These are phyloP conservation scores for Cinnamomum micranthum DNA, from an alignment of 164 flowering plant genomes.

Conservation along the genomic window DNA sequence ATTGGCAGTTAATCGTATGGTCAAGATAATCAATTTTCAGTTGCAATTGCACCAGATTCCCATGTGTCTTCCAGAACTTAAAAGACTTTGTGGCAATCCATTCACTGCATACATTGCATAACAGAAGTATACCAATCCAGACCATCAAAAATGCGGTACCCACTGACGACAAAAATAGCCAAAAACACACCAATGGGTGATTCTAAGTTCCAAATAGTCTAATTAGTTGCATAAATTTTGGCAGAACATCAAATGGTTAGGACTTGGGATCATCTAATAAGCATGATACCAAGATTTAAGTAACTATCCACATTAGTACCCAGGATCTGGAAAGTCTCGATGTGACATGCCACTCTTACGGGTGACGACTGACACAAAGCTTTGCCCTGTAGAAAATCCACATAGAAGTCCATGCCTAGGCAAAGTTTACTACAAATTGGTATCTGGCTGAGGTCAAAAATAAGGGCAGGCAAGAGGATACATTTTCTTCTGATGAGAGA, in stretches of 20 bases:
- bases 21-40: not conserved
- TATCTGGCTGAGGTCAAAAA: not conserved
- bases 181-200: not conserved
- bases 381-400: not conserved
- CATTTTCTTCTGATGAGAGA: slow-evolving; percentile 68
- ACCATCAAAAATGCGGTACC: not conserved
- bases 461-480: slow-evolving; percentile 34
- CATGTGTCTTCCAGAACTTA: not conserved
- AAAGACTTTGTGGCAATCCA: too few species aligned
- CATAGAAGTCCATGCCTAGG: not conserved
- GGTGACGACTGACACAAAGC: not conserved
- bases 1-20: slow-evolving; percentile 28
- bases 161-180: not conserved
- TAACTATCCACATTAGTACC: not conserved
- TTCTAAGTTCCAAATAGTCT: not conserved
- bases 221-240: too few species aligned
- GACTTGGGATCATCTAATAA: not conserved
- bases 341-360: not conserved
- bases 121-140: not conserved
- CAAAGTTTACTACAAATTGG: not conserved
- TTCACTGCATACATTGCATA: not conserved
- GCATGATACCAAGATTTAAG: not conserved
- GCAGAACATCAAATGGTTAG: not conserved
- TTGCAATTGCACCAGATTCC: not conserved
- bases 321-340: not conserved